Base-by-base conservation (phyloP, 2,329 filamentous ascomycete species). In the Apiospora pterosperma region DNA sequence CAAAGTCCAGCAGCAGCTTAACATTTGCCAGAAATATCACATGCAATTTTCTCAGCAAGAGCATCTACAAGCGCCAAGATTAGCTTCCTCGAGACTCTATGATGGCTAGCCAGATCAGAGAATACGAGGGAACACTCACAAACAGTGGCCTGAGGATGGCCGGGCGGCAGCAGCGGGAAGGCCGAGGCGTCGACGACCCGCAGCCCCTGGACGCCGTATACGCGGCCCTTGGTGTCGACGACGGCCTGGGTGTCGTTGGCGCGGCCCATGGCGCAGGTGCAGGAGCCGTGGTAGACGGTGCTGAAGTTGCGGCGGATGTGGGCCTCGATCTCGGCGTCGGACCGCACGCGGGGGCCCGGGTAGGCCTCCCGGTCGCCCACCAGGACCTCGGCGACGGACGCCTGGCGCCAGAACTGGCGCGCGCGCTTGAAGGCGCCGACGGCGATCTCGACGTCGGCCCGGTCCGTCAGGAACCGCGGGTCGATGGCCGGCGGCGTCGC, bases 401-500 rank as follows among this genome's bases (percentile, higher is more conserved):
- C 82, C 79, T 70, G 90, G 81, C 70, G 86, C 75, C 66, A 87
- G 88, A 90, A 82, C 69, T 86, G 78, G 64, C 88, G 86, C 8
- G 87, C 87, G 14, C 87, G 86, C 74, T 85, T 86, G 73, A 90
- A 80, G 61, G 87, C 88, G 2, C 84, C 86, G 59, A 88, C 88
- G 59, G 86, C 86, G 23, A 89, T 87, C 70, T 90, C 88, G 74
- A 89, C 88, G 70, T 88, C 88, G 71, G 67, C 67, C 1, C 65
- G 71, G 48, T 72, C 64, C 12, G 69, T 68, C 2, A 78, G 64
- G 65, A 68, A 75, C 44, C 73, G 74, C 0, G 75, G 72, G 63
- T 76, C 67, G 64, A 78, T 75, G 58, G 74, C n/a, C 5, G 76
- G 76, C 1, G 64, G 63, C 5, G 71, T 70, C 1, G 59, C 42